Evolutionary conservation across 306 rosid species (phyloP).

Genomic region (Myrica gale): DNA sequence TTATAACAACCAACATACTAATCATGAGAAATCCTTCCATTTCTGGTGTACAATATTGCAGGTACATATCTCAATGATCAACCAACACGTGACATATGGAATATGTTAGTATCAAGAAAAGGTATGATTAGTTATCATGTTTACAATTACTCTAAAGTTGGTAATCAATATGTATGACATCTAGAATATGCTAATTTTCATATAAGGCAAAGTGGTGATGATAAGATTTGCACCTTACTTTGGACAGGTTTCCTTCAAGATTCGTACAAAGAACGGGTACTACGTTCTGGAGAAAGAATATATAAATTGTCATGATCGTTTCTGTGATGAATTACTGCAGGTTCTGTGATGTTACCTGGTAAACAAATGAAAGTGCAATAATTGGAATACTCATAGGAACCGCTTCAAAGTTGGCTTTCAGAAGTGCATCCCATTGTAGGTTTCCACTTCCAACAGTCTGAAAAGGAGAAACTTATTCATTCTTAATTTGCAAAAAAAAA

Average conservation of each 20-base stretch:
- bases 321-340: conserved; percentile 21
- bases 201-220: not conserved
- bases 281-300: conserved; percentile 61
- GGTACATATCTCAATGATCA: not conserved
- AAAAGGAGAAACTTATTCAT: conserved; percentile 14
- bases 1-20: not conserved
- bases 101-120: not conserved
- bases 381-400: conserved; percentile 86
- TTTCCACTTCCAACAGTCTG: conserved; percentile 82
- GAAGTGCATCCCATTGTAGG: conserved; percentile 67
- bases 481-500: conserved; percentile 11
- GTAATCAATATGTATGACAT: not conserved
- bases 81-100: not conserved
- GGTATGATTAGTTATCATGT: not conserved
- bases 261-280: conserved; percentile 80
- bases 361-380: conserved; percentile 77
- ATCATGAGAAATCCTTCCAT: not conserved
- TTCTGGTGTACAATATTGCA: not conserved
- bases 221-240: conserved; percentile 65
- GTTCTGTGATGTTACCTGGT: conserved; percentile 56
- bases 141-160: not conserved
- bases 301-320: conserved; percentile 26
- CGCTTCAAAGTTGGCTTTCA: conserved; percentile 76
- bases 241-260: conserved; percentile 80
- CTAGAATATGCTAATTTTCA: not conserved